Base-by-base conservation (phyloP, 208 protist genomes). In the Trypanosomatidae sp. region DNA sequence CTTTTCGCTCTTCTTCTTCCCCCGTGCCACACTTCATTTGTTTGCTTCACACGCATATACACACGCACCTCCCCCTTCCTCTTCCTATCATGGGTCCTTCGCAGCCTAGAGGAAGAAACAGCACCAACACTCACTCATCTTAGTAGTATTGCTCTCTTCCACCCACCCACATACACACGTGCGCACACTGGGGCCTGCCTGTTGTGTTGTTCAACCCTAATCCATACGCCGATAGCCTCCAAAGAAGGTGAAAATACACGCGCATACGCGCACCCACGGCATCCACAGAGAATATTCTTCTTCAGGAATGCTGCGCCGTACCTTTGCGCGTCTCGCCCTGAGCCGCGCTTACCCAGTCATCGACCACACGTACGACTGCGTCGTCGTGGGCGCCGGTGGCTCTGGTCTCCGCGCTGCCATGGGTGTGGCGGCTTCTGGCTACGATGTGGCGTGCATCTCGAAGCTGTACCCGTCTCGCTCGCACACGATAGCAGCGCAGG, bases 381-480 rank as follows among this genome's bases (percentile, higher is more conserved):
- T 99, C 30, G 98, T 99, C 30, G 98, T 99, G 44, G 99, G 99
- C 77, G 99, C 99, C 41, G 99, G 99, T 67, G 99, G 99, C 80
- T 99, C 98, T 25, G 99, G 99, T 62, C 91, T 99, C 3, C 97
- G 98, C 52, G 98, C 98, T 5, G 98, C 99, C 41, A 98, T 99
- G 87, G 98, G 98, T 62, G 91, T 99, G 17, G 96, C 98, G 25
- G 96, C 99, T 70, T 93, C 98, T 39, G 99, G 99, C 72, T 99
- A 98, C 84, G 98, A 99, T 64, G 97, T 98, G 7, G 99, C 98
- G 44, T 99, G 98, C 91, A 94, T 99, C 58, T 97, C 97, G 10
- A 99, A 99, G 87, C 88, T 99, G 9, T 99, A 99, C 88, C 99
- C 99, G 10, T 99, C 99, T 3, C 93, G 99, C 69, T 99, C 98